Conservation (phyloP, 2,329 filamentous ascomycete genomes). For the Penicillium paneum region DNA sequence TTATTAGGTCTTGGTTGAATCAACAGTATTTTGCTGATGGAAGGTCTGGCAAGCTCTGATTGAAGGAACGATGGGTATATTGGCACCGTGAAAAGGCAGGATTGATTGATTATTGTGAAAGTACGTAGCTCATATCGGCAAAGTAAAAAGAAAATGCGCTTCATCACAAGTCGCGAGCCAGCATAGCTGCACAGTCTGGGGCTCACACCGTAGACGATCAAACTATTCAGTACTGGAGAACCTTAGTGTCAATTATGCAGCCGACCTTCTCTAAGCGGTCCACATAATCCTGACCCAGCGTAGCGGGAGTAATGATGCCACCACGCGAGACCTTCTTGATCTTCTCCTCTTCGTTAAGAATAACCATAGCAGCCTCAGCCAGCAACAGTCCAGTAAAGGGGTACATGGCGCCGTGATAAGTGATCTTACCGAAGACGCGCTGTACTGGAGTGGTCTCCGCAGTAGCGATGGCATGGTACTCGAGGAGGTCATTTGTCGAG, state of each 20-base stretch:
- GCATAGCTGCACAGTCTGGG: background rate
- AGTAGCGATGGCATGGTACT: slow-evolving; percentile 47
- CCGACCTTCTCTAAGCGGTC: slow-evolving; percentile 46
- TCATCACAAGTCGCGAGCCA: background rate
- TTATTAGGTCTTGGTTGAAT: slow-evolving; percentile 66
- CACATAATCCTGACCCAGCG: slow-evolving; percentile 47
- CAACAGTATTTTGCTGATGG: slow-evolving; percentile 49
- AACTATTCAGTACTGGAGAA: slow-evolving; percentile 31
- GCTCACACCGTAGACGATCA: background rate
- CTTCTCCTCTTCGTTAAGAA: slow-evolving; percentile 43
- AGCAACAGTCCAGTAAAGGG: slow-evolving; percentile 44
- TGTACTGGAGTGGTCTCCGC: slow-evolving; percentile 36
- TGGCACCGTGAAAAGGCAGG: background rate
- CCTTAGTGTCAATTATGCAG: slow-evolving; percentile 40
- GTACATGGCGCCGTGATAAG: slow-evolving; percentile 44
- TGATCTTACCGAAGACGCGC: slow-evolving; percentile 43
- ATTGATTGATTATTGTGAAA: slow-evolving; percentile 2
- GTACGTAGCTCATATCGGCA: background rate
- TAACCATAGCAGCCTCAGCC: slow-evolving; percentile 46
- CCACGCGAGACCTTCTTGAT: slow-evolving; percentile 42
- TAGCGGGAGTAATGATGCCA: slow-evolving; percentile 50
- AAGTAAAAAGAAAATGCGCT: background rate
- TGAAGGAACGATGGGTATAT: background rate
- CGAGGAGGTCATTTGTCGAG: slow-evolving; percentile 37
- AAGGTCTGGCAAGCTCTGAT: slow-evolving; percentile 45